Base-by-base conservation (phyloP, 2,329 filamentous ascomycete species). In the Colletotrichum kahawae region DNA sequence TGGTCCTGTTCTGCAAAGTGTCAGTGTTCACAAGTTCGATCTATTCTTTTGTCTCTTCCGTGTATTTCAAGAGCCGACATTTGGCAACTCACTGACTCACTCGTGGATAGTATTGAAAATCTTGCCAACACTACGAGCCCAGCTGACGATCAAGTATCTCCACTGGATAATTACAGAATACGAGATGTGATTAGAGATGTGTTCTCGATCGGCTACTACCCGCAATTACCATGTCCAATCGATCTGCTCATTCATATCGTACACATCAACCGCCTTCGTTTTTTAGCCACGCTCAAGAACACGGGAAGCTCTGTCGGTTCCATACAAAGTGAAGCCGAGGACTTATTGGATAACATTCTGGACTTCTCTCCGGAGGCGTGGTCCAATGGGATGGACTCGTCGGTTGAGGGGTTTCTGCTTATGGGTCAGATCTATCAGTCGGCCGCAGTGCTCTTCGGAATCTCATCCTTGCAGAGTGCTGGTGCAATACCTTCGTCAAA, bases 91-190 rank as follows among this genome's bases (percentile, higher is more conserved):
- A 31, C 33, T 63, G 0, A 63, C n/a, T 21, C 31, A 12, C 5
- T 78, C 60, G 78, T 54, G 16, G 66, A 9, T 36, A 84, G 83
- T 67, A 66, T 82, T 34, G 77, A 80, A 2, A 80, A 85, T 12
- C 79, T 85, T 7, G 82, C 79, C 6, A 83, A 86, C 70, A 85
- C 84, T 12, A 83, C 83, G 4, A 83, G 80, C 1, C 83, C 84
- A 5, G 82, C 83, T 34, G 78, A 80, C 31, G 77, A 83, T 59
- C 77, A 85, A 29, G 34, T 77, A 12, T 80, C 81, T 57, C 75
- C 80, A 0, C 62, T 67, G 4, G 66, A 62, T 18, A 68, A 73
- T 24, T 38, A 13, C 18, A 69, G 77, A 63, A 77, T 75, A 27
- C 83, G 81, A 66, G 79, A 80, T 16, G 76, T 83, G 6, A 78